Evolutionary conservation across 345 rosid species (phyloP), one percentile per base, ranked within the genome.

Genomic region (Gossypium rotundifolium): DNA sequence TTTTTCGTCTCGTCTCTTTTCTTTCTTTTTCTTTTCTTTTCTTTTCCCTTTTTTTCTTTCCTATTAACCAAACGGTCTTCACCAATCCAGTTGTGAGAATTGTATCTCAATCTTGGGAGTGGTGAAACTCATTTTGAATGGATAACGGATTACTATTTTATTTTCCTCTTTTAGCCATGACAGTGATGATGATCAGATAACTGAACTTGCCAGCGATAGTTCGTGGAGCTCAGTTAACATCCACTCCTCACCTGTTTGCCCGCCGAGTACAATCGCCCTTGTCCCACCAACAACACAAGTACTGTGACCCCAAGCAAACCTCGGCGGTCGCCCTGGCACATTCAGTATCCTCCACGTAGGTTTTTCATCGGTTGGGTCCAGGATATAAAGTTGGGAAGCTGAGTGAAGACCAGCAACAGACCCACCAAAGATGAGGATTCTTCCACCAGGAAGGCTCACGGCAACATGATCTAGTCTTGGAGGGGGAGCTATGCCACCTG

Each of bases 221-320:
- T 90, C 97, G 16, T 90, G 97, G 60, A 90, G 85, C 79, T 93
- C 98, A 3, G 90, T 88, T 65, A 92, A 85, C 96, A 92, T 92
- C 97, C 97, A 92, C 75, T 92, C 95, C 79, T 92, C 97, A 44
- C 95, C 95, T 0, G 97, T 90, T 79, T 90, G 97, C 61, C 97
- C 97, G 10, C 97, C 97, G 0, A 92, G 91, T 58, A 90, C 92
- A 61, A 92, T 85, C 38, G 96, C 90, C 68, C 93, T 87, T 17
- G 97, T 92, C 59, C 97, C 96, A 40, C 93, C 97, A 4, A 92
- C 97, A 16, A 92, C 96, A 80, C 97, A 92, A 2, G 93, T 92
- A 71, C 96, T 90, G 65, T 92, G 97, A 52, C 97, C 97, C 97
- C 96, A 92, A 40, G 97, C 96, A 79, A 92, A 89, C 65, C 96